phyloP scores from a whole-genome alignment of 225 moss, liverwort and hornwort species.

The Sphagnum tenellum region DNA sequence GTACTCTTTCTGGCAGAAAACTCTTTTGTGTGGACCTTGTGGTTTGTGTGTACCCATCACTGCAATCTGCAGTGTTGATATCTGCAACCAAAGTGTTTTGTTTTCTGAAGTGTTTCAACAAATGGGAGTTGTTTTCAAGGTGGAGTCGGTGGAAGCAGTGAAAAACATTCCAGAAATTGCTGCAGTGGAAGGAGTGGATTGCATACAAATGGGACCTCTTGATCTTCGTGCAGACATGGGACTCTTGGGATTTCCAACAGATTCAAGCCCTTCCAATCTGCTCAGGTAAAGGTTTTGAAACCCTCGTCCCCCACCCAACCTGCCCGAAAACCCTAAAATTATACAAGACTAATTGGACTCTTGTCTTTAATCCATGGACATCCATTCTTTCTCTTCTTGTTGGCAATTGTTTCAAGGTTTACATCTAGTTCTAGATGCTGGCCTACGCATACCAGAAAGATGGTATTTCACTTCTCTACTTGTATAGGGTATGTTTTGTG shows the following conservation, averaged over 20 bases:
- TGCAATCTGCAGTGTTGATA: too few species aligned
- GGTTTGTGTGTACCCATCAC: too few species aligned
- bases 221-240: conserved; percentile 74
- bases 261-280: conserved; percentile 26
- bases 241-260: conserved; percentile 28
- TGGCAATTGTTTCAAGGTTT: too few species aligned
- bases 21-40: too few species aligned
- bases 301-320: background rate
- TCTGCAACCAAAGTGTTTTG: too few species aligned
- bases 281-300: conserved; percentile 20
- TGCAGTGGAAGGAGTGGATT: conserved; percentile 72
- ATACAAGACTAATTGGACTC: too few species aligned
- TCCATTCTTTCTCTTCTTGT: too few species aligned
- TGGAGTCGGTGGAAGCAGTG: conserved; percentile 52
- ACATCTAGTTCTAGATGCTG: too few species aligned
- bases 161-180: conserved; percentile 52
- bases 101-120: too few species aligned
- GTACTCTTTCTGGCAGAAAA: too few species aligned
- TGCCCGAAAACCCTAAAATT: background rate
- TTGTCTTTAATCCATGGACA: too few species aligned
- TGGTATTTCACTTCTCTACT: conserved; percentile 1
- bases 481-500: background rate
- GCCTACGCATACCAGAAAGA: too few species aligned
- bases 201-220: conserved; percentile 73
- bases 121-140: conserved; percentile 12